Percentiles rank a stretch among this genome's conserved stretches.
These are phyloP conservation scores for Malbranchea cinnamomea DNA, from an alignment of 2,329 filamentous ascomycete species.

Conservation along the genomic window DNA sequence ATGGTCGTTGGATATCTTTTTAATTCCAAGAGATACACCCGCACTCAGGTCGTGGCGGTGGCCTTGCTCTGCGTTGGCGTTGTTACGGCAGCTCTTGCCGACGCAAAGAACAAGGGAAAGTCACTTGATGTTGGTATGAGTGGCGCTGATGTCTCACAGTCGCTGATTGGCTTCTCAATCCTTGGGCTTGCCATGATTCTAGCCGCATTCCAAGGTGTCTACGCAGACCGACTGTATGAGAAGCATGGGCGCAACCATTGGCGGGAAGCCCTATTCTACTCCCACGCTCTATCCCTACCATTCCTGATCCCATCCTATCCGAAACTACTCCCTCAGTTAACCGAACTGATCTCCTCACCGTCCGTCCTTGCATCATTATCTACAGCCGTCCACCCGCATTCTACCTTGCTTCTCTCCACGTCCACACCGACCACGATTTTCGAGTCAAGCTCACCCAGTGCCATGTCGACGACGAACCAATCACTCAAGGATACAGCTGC, in stretches of 20 bases:
- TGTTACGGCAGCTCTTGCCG: slow-evolving; percentile 74
- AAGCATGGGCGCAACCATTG: slow-evolving; percentile 69
- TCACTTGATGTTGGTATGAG: slow-evolving; percentile 26
- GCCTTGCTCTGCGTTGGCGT: slow-evolving; percentile 73
- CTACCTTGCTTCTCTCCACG: slow-evolving; percentile 31
- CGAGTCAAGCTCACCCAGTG: too few species aligned
- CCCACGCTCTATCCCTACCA: slow-evolving; percentile 38
- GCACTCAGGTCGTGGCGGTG: slow-evolving; percentile 67
- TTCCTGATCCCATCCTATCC: slow-evolving; percentile 27
- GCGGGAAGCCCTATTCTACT: slow-evolving; percentile 95
- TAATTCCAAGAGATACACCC: slow-evolving; percentile 64
- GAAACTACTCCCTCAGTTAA: slow-evolving; percentile 23
- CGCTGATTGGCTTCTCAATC: slow-evolving; percentile 55
- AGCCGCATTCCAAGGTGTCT: slow-evolving; percentile 87
- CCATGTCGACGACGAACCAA: slow-evolving; percentile 40
- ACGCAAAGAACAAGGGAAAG: slow-evolving; percentile 62
- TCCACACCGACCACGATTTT: slow-evolving; percentile 1
- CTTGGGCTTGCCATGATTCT: slow-evolving; percentile 79
- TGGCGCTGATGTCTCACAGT: slow-evolving; percentile 12
- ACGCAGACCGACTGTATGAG: slow-evolving; percentile 80
- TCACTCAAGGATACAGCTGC: slow-evolving; percentile 39
- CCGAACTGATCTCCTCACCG: slow-evolving; percentile 19
- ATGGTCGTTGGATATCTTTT: slow-evolving; percentile 80
- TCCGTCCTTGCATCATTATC: slow-evolving; percentile 17
- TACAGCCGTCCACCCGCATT: slow-evolving; percentile 43